Conservation (phyloP, 164 flowering plant species). For the Litsea cubeba region DNA sequence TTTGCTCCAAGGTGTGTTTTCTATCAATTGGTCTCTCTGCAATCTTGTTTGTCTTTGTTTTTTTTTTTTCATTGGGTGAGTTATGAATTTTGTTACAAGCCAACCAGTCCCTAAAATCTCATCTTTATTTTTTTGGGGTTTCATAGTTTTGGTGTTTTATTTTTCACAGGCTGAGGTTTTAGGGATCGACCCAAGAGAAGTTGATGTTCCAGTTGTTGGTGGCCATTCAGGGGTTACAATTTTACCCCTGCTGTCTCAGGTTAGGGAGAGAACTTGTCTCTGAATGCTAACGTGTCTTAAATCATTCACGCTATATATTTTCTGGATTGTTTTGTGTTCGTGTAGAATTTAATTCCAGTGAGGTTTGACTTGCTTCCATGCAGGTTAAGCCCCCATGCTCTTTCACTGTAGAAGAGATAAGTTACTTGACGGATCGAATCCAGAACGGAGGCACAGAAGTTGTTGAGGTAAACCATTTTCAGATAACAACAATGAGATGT, state of each 20-base stretch:
- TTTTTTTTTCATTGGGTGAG: not conserved
- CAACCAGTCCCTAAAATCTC: not conserved
- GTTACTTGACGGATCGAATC: slow-evolving; percentile 46
- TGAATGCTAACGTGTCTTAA: not conserved
- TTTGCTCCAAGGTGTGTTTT: too few relatives aligned
- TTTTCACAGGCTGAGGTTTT: slow-evolving; percentile 57
- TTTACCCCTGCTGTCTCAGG: slow-evolving; percentile 65
- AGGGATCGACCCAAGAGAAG: slow-evolving; percentile 57
- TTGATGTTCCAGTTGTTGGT: slow-evolving; percentile 62
- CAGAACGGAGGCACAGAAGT: slow-evolving; percentile 72
- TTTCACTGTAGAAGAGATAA: slow-evolving; percentile 45
- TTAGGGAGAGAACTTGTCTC: slow-evolving; percentile 11
- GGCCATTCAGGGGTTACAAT: slow-evolving; percentile 69
- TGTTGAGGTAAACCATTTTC: slow-evolving; percentile 41
- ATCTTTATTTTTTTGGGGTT: not conserved
- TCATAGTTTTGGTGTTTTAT: not conserved
- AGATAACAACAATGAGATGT: not conserved
- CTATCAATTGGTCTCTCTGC: too few relatives aligned
- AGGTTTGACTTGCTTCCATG: slow-evolving; percentile 3
- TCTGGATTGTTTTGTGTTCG: not conserved
- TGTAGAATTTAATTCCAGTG: not conserved
- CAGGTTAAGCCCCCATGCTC: slow-evolving; percentile 61
- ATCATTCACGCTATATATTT: not conserved
- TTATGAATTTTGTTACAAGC: not conserved
- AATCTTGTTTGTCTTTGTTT: too few relatives aligned